These are phyloP conservation scores for Wilcoxina mikolae DNA, from an alignment of 495 filamentous ascomycete species.

Conservation along the genomic window DNA sequence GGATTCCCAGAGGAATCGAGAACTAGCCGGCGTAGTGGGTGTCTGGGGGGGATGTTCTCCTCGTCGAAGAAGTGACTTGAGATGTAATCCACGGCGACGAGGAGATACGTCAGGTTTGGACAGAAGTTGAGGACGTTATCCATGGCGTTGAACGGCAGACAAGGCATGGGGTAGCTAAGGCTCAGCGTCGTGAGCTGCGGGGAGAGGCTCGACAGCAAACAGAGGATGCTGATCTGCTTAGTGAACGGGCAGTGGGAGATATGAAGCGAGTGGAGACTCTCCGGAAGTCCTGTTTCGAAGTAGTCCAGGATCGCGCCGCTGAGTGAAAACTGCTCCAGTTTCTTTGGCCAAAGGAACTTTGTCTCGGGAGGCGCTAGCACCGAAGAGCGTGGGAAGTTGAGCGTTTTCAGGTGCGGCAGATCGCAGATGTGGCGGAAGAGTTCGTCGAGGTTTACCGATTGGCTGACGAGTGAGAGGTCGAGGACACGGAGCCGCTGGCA, in stretches of 20 bases:
- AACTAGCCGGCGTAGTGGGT: conserved; percentile 30
- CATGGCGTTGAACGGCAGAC: conserved; percentile 26
- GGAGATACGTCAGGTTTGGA: conserved; percentile 27
- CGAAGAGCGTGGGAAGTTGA: conserved; percentile 45
- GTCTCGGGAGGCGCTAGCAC: conserved; percentile 23
- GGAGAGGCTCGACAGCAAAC: conserved; percentile 15
- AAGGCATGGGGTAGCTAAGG: conserved; percentile 26
- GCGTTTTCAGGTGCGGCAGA: conserved; percentile 35
- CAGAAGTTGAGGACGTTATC: conserved; percentile 30
- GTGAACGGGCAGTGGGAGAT: conserved; percentile 31
- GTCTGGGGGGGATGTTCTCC: not conserved
- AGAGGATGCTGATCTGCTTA: conserved; percentile 8
- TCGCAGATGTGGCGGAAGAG: conserved; percentile 41
- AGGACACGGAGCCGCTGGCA: conserved; percentile 41
- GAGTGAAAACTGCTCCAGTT: conserved; percentile 33
- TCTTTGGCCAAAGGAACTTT: conserved; percentile 35
- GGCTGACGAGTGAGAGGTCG: conserved; percentile 46
- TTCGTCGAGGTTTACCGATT: conserved; percentile 37
- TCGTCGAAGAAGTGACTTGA: conserved; percentile 28
- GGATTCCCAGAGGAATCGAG: conserved; percentile 29
- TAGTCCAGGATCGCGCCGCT: conserved; percentile 34
- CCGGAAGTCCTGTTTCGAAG: conserved; percentile 32
- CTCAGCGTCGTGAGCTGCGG: conserved; percentile 26
- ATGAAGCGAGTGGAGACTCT: conserved; percentile 28
- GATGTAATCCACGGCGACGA: conserved; percentile 32